Evolutionary conservation across 108 stramenopile species (phyloP).

Genomic region (Skeletonema marinoi): DNA sequence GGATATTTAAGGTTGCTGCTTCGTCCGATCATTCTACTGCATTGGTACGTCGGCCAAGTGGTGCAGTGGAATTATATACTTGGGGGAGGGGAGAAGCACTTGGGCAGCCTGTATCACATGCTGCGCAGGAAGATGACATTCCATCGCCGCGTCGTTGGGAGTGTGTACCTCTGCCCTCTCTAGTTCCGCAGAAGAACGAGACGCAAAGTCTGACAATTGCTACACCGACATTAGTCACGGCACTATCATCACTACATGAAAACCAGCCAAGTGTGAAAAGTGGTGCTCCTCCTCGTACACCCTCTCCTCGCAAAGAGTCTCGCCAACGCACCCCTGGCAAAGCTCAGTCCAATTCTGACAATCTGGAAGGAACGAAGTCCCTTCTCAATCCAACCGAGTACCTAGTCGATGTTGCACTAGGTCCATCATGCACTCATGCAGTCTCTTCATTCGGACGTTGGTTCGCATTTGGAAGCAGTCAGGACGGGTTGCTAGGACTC

Average conservation of each 20-base stretch:
- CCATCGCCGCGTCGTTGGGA: conserved; percentile 10
- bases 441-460: conserved; percentile 65
- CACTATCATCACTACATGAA: conserved; percentile 10
- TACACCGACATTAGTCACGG: conserved; percentile 15
- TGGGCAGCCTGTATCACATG: conserved; percentile 30
- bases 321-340: background rate
- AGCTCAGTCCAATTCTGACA: background rate
- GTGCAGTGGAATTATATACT: conserved; percentile 74
- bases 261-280: background rate
- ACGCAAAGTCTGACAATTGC: background rate
- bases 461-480: conserved; percentile 69
- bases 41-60: conserved; percentile 71
- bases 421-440: conserved; percentile 69
- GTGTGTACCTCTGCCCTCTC: conserved; percentile 6
- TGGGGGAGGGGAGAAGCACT: conserved; percentile 81
- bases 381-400: conserved; percentile 34
- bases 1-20: conserved; percentile 81
- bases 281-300: conserved; percentile 14
- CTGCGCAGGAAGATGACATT: conserved; percentile 24
- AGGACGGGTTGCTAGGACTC: conserved; percentile 72
- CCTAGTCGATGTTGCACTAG: conserved; percentile 66
- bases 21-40: conserved; percentile 80
- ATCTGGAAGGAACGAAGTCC: conserved; percentile 8
- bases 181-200: background rate
- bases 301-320: conserved; percentile 5